Base-by-base conservation (phyloP, 1,284 basidiomycete genomes). In the Cryptococcus sp. region DNA sequence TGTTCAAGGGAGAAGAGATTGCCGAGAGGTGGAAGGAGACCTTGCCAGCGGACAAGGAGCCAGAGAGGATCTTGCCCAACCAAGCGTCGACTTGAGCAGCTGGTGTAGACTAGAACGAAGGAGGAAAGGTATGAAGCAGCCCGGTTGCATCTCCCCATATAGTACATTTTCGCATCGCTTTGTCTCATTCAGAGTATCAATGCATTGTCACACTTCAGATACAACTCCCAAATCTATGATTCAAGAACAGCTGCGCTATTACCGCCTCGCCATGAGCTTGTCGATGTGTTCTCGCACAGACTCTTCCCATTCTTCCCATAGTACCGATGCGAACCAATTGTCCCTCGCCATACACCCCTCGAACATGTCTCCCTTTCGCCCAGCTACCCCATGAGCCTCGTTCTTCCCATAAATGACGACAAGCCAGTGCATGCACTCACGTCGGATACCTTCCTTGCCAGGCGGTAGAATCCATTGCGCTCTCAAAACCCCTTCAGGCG, bases 21-120 rank as follows among this genome's bases (percentile, higher is more conserved):
- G 75, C 77, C 21, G 79, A 84, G 65, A 75, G 81, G 57, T 87
- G 85, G 83, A 80, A 79, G 67, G 84, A 82, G 60, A 82, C 69
- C 18, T 56, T 73, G 47, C 69, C 71, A 14, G 52, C 64, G 24
- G 62, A 65, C 25, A 59, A 60, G 37, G 50, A 60, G 53, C 66
- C 68, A 3, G 57, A 65, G 51, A 51, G 64, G 50, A 59, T 58
- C 12, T 26, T 47, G 39, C 46, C 46, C 26, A 14, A 16, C 28
- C 45, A 28, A 10, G 5, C 10, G 12, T 24, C 16, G 39, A 41
- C 7, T 14, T 31, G 28, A 31, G 28, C 14, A n/a, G n/a, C n/a
- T n/a, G n/a, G n/a, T n/a, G n/a, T n/a, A n/a, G n/a, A n/a, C n/a
- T n/a, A n/a, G n/a, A n/a, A n/a, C n/a, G n/a, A n/a, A n/a, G n/a